Conservation (phyloP, 139 green algal species). For the Diplosphaera chodatii region DNA sequence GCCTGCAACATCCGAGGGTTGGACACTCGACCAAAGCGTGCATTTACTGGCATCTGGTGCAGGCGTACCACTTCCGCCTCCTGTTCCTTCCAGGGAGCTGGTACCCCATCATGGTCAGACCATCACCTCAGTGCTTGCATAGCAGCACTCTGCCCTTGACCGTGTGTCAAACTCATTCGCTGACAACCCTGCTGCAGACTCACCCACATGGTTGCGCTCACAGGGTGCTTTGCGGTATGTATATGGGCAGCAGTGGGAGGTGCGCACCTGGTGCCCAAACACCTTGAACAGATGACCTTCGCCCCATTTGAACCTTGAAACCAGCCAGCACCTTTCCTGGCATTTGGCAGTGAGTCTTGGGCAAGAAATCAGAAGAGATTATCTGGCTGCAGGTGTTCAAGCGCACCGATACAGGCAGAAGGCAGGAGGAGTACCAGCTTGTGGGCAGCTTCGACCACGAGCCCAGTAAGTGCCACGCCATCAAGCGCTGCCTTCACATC, state of each 20-base stretch:
- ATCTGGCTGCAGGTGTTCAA: conserved; percentile 24
- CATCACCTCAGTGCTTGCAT: background rate
- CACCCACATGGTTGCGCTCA: too few relatives aligned
- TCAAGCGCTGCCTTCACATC: too few relatives aligned
- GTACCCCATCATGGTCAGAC: conserved; percentile 61
- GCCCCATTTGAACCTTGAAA: too few relatives aligned
- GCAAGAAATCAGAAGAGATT: too few relatives aligned
- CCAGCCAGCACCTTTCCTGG: too few relatives aligned
- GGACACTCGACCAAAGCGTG: too few relatives aligned
- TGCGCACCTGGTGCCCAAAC: conserved; percentile 3
- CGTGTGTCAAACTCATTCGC: background rate
- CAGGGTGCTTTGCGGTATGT: conserved; percentile 39
- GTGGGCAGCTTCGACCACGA: conserved; percentile 33
- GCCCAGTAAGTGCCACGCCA: conserved; percentile 7
- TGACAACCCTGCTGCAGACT: too few relatives aligned
- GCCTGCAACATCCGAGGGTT: too few relatives aligned
- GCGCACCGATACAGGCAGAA: conserved; percentile 27
- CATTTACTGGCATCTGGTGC: background rate
- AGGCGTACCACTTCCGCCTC: conserved; percentile 57
- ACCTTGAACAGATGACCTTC: too few relatives aligned
- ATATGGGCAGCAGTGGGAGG: conserved; percentile 47
- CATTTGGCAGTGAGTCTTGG: too few relatives aligned
- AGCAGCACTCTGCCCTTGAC: background rate
- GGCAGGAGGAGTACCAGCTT: conserved; percentile 35
- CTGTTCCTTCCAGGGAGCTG: conserved; percentile 30